Percentiles rank a stretch among this genome's conserved stretches.
Evolutionary conservation across 768 basidiomycete species (phyloP).

Genomic region (Leccinum sublutescens): DNA sequence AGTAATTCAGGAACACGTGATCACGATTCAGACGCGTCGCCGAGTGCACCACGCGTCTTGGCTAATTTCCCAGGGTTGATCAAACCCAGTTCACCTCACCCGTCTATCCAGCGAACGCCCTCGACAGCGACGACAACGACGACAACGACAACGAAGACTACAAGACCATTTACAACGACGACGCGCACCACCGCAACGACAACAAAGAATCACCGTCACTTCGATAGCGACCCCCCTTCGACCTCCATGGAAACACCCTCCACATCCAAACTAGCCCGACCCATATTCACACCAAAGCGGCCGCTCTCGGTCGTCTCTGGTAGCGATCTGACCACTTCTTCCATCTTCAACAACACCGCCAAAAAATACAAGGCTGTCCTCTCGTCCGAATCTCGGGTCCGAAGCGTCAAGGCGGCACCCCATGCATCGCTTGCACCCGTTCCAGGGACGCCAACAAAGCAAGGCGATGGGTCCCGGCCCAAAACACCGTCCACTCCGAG

Average conservation of each 20-base stretch:
- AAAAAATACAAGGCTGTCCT: conserved; percentile 71
- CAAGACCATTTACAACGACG: not conserved
- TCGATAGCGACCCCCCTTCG: not conserved
- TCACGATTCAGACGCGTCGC: conserved; percentile 30
- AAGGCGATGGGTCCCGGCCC: conserved; percentile 40
- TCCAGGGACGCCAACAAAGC: conserved; percentile 54
- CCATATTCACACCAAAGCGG: conserved; percentile 55
- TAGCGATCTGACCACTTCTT: conserved; percentile 36
- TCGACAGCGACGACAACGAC: not conserved
- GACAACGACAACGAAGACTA: conserved; percentile 3
- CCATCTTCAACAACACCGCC: conserved; percentile 38
- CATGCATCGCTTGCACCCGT: conserved; percentile 41
- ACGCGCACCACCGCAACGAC: not conserved
- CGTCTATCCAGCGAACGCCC: not conserved
- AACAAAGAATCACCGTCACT: not conserved
- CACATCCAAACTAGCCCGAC: conserved; percentile 38
- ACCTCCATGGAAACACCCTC: conserved; percentile 23
- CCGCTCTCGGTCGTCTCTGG: conserved; percentile 40
- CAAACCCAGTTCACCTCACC: conserved; percentile 9
- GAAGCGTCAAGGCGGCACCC: conserved; percentile 29
- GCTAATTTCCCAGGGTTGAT: conserved; percentile 33
- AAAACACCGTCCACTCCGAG: conserved; percentile 55
- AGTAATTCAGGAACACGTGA: conserved; percentile 21
- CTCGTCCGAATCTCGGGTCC: conserved; percentile 42
- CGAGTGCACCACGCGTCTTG: conserved; percentile 19